Percentiles rank a stretch among this genome's conserved stretches.
These are phyloP conservation scores for Vitellaria paradoxa DNA, from an alignment of 179 eudicot species.

Conservation along the genomic window DNA sequence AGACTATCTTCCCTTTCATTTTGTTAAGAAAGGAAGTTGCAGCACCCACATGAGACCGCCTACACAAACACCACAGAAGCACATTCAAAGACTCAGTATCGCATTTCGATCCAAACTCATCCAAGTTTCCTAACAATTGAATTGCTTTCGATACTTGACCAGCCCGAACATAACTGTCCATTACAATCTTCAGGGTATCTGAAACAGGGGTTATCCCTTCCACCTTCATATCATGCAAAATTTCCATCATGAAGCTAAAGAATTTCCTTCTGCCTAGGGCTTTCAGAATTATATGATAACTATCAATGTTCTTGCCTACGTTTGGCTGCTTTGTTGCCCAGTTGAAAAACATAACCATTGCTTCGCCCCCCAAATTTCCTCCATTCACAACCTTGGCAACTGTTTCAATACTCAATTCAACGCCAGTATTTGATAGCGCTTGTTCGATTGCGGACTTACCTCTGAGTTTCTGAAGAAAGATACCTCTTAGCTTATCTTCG, in stretches of 20 bases:
- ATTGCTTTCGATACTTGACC: slow-evolving; percentile 57
- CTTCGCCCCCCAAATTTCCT: slow-evolving; percentile 64
- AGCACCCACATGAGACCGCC: slow-evolving; percentile 51
- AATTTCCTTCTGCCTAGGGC: slow-evolving; percentile 83
- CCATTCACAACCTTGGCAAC: slow-evolving; percentile 61
- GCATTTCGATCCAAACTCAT: slow-evolving; percentile 50
- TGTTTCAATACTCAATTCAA: slow-evolving; percentile 38
- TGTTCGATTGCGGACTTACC: slow-evolving; percentile 48
- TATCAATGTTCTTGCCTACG: slow-evolving; percentile 26
- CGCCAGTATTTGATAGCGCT: slow-evolving; percentile 42
- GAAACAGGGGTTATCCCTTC: slow-evolving; percentile 38
- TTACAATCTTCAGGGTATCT: slow-evolving; percentile 52
- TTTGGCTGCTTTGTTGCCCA: slow-evolving; percentile 61
- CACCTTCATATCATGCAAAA: slow-evolving; percentile 46
- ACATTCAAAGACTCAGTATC: slow-evolving; percentile 58
- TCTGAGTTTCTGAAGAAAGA: slow-evolving; percentile 65
- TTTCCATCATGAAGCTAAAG: slow-evolving; percentile 51
- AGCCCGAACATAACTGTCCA: slow-evolving; percentile 68
- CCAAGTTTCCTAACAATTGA: slow-evolving; percentile 51
- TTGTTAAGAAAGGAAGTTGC: slow-evolving; percentile 58
- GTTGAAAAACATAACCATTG: slow-evolving; percentile 65
- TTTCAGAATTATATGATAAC: slow-evolving; percentile 58
- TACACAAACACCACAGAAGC: slow-evolving; percentile 58
- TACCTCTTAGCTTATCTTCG: slow-evolving; percentile 77
- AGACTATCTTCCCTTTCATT: slow-evolving; percentile 56